Conservation (phyloP, 768 basidiomycete genomes). For the Mycena sanguinolenta region DNA sequence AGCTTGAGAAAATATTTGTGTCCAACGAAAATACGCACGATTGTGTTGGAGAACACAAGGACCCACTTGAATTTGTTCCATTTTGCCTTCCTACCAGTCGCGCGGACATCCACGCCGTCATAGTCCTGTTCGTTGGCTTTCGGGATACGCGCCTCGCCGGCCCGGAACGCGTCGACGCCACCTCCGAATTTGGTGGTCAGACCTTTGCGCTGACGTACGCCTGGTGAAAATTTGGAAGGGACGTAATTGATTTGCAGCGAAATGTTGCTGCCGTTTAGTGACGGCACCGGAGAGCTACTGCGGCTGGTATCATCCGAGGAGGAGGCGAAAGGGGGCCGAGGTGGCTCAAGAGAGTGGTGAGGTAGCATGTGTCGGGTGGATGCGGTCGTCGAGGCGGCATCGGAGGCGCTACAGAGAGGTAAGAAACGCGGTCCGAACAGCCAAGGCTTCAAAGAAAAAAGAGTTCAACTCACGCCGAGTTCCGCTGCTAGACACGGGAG, state of each 20-base stretch:
- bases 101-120: slow-evolving; percentile 49
- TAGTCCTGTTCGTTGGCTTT: slow-evolving; percentile 57
- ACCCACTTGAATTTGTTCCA: slow-evolving; percentile 80
- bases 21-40: slow-evolving; percentile 40
- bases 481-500: slow-evolving; percentile 17
- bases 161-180: slow-evolving; percentile 66
- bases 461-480: slow-evolving; percentile 15
- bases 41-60: slow-evolving; percentile 64
- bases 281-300: slow-evolving; percentile 34
- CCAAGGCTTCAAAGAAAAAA: neutral
- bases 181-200: slow-evolving; percentile 60
- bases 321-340: slow-evolving; percentile 25
- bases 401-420: slow-evolving; percentile 2
- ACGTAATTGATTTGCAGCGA: slow-evolving; percentile 69
- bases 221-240: slow-evolving; percentile 67
- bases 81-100: slow-evolving; percentile 51
- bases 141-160: slow-evolving; percentile 55
- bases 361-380: slow-evolving; percentile 25
- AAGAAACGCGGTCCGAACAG: neutral
- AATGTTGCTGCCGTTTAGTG: slow-evolving; percentile 24
- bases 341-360: slow-evolving; percentile 24
- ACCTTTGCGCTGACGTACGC: slow-evolving; percentile 50
- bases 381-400: slow-evolving; percentile 17
- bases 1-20: neutral
- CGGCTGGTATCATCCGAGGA: slow-evolving; percentile 32